Evolutionary conservation across 805 yeast species (phyloP).

Genomic region (Saturnispora besseyi): DNA sequence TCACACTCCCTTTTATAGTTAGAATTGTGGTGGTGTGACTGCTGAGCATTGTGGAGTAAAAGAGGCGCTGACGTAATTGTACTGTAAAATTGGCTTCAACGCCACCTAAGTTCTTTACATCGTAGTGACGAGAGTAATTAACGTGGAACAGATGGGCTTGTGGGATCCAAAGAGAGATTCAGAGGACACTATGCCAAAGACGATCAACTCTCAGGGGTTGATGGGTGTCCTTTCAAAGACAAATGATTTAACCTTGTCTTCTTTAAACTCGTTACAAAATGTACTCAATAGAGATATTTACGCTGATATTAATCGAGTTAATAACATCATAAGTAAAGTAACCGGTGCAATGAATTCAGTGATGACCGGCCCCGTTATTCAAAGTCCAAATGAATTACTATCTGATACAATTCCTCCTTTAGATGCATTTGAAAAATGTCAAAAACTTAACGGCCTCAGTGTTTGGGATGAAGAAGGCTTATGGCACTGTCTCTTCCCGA

Average conservation of each 20-base stretch:
- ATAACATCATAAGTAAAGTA: constrained; percentile 1
- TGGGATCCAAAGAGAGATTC: constrained; percentile 4
- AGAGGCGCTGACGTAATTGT: constrained; percentile 1
- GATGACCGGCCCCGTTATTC: neutral
- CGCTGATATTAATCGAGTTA: neutral
- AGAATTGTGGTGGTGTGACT: neutral
- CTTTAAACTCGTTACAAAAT: constrained; percentile 8
- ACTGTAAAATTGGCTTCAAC: neutral
- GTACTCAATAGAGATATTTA: constrained; percentile 3
- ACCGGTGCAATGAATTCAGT: constrained; percentile 1
- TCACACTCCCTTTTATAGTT: neutral
- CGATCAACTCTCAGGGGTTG: neutral
- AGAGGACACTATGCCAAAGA: neutral
- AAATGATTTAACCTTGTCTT: constrained; percentile 12
- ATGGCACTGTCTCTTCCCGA: constrained; percentile 88
- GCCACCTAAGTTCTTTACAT: neutral
- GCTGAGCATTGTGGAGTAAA: neutral
- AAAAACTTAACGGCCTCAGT: constrained; percentile 54
- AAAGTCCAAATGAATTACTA: constrained; percentile 18
- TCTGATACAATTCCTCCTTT: constrained; percentile 27
- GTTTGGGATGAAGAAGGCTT: constrained; percentile 78
- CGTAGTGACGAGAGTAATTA: too few species aligned
- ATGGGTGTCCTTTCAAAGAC: constrained; percentile 10
- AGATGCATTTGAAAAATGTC: constrained; percentile 53
- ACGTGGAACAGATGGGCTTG: neutral